A percentile compares a stretch with the other conserved stretches of the same genome.
Evolutionary conservation across 768 basidiomycete genomes (phyloP).

Genomic region (Rhizopogon vinicolor): DNA sequence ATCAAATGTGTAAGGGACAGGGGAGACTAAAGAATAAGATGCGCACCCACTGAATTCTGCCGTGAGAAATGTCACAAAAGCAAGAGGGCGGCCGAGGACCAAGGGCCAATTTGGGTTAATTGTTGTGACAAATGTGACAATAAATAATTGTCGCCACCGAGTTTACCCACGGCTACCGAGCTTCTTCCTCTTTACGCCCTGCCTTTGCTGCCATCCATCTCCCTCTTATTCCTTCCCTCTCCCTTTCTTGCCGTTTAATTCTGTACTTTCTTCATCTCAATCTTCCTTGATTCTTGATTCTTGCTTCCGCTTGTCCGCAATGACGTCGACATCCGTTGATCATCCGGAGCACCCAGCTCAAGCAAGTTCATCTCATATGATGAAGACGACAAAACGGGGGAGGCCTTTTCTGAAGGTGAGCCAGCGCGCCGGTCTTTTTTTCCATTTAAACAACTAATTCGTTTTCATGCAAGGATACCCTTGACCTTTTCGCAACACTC

Average conservation of each 20-base stretch:
- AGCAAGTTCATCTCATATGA: slow-evolving; percentile 85
- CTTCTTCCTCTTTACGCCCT: slow-evolving; percentile 12
- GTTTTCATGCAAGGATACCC: slow-evolving; percentile 68
- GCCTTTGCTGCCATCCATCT: slow-evolving; percentile 17
- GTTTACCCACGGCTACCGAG: slow-evolving; percentile 26
- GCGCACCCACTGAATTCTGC: not conserved
- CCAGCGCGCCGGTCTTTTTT: slow-evolving; percentile 5
- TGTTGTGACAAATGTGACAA: slow-evolving; percentile 17
- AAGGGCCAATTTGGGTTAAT: slow-evolving; percentile 1
- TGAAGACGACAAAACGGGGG: slow-evolving; percentile 97
- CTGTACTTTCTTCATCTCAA: slow-evolving; percentile 18
- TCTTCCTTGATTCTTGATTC: slow-evolving; percentile 3
- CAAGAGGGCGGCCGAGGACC: slow-evolving; percentile 12
- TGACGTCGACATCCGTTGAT: slow-evolving; percentile 39
- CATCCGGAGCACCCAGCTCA: slow-evolving; percentile 35
- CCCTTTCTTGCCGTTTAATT: slow-evolving; percentile 22
- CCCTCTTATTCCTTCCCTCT: slow-evolving; percentile 27
- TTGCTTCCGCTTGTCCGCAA: slow-evolving; percentile 21
- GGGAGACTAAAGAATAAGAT: not conserved
- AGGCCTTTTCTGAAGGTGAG: slow-evolving; percentile 87
- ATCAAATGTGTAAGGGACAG: not conserved
- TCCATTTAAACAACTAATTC: not conserved
- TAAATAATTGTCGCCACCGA: slow-evolving; percentile 19
- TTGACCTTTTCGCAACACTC: slow-evolving; percentile 96
- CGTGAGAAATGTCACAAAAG: slow-evolving; percentile 9